Base-by-base conservation (phyloP, 1,284 basidiomycete genomes). In the Coniferiporia weirii region DNA sequence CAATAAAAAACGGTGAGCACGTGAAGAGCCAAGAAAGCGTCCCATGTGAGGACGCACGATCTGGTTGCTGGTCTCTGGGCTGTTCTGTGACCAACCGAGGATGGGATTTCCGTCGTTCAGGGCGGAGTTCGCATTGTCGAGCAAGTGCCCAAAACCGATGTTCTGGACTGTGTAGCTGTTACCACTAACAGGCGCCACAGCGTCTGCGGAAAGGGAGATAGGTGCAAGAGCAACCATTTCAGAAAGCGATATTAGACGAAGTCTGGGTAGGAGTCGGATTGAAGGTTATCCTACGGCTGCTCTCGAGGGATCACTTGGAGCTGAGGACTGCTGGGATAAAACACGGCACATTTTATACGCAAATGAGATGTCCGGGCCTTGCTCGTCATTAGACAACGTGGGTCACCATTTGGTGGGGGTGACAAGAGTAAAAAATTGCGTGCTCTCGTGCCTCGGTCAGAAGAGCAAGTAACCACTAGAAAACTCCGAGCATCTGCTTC, bases 101-200 rank as follows among this genome's bases (percentile, higher is more conserved):
- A 60, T 44, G 15, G 59, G 54, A 15, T 60, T 60, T 12, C 54
- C 59, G 40, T 60, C 59, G n/a, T 13, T 15, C 22, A 32, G 36
- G n/a, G 19, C n/a, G 9, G 22, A 36, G 32, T 56, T 56, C 3
- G 48, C 36, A 35, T 60, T 56, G 48, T 60, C 59, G 54, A 60
- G 59, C 17, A 1, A 36, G 22, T 60, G 59, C 3, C 38, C 40
- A 19, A 59, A 59, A 15, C 45, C 52, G 47, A 59, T 51, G 22
- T 56, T 56, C 40, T 52, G n/a, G 19, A 60, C 34, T 4, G 17
- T 45, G 32, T 60, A 60, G 48, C 34, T 60, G 54, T 46, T 60
- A 13, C 59, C 59, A 12, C 45, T 52, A 22, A 35, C 22, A 9
- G 59, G 59, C 13, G 40, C 15, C 9, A 40, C 38, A 9, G 8